phyloP scores from a whole-genome alignment of 495 filamentous ascomycete species.

The Hypomontagnella monticulosa region DNA sequence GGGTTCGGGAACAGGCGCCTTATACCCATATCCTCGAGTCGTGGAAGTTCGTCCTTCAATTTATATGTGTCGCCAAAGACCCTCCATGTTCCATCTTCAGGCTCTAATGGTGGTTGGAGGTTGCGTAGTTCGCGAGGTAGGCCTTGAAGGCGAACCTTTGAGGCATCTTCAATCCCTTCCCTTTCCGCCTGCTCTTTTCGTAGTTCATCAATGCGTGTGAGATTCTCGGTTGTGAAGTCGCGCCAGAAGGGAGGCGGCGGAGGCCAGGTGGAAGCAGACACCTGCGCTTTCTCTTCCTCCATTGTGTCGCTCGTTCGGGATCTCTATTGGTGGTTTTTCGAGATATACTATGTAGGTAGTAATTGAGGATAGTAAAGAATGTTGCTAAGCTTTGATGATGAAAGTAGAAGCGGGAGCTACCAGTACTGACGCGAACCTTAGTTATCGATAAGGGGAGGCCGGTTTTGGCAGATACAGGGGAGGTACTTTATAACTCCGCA shows the following conservation, averaged over 20 bases:
- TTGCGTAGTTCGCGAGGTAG: slow-evolving; percentile 78
- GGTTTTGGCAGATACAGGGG: not conserved
- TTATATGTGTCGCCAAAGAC: slow-evolving; percentile 76
- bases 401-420: too few species aligned
- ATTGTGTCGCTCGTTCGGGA: slow-evolving; percentile 33
- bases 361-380: not conserved
- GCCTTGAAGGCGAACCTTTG: slow-evolving; percentile 57
- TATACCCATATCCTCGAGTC: slow-evolving; percentile 73
- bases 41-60: slow-evolving; percentile 71
- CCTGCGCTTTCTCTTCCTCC: slow-evolving; percentile 51
- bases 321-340: not conserved
- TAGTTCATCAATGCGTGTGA: slow-evolving; percentile 69
- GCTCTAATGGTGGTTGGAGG: slow-evolving; percentile 82
- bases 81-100: slow-evolving; percentile 73
- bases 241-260: slow-evolving; percentile 91
- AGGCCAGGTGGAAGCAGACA: slow-evolving; percentile 65
- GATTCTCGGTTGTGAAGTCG: slow-evolving; percentile 82
- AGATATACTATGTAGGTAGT: not conserved
- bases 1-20: slow-evolving; percentile 70
- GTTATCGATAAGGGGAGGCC: slow-evolving; percentile 23
- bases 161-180: slow-evolving; percentile 31
- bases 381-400: not conserved
- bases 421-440: too few species aligned
- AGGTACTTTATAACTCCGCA: slow-evolving; percentile 16
- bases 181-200: slow-evolving; percentile 51